A percentile compares a stretch with the other conserved stretches of the same genome.
Evolutionary conservation across 2,329 filamentous ascomycete species (phyloP).

Genomic region (Neofusicoccum ribis): DNA sequence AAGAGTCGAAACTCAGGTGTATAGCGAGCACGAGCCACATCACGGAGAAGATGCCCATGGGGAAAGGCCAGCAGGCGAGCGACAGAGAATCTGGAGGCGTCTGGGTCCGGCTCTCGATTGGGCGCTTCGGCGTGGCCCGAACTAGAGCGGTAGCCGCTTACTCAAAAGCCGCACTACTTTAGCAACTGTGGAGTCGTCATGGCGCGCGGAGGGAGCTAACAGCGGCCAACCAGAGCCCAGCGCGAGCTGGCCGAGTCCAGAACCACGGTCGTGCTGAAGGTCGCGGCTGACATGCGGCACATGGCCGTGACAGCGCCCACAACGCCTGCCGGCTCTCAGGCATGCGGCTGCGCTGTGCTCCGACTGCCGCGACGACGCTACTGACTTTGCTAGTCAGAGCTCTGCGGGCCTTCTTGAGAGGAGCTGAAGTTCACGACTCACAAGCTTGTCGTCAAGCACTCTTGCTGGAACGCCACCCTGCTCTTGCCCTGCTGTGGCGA

Average conservation of each 20-base stretch:
- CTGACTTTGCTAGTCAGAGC: not conserved
- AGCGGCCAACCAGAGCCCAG: slow-evolving; percentile 8
- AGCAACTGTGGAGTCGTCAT: slow-evolving; percentile 9
- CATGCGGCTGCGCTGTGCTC: not conserved
- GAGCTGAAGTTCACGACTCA: not conserved
- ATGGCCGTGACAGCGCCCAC: not conserved
- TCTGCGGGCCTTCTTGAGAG: not conserved
- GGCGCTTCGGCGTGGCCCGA: slow-evolving; percentile 1
- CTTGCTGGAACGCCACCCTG: not conserved
- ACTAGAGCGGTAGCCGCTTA: not conserved
- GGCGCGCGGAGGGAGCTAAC: not conserved
- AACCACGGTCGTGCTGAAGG: not conserved
- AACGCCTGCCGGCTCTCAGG: slow-evolving; percentile 2
- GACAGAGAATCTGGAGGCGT: not conserved
- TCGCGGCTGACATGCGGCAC: not conserved
- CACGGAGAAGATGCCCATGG: slow-evolving; percentile 7
- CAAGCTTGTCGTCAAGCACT: slow-evolving; percentile 5
- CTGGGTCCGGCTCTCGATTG: not conserved
- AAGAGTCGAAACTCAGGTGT: not conserved
- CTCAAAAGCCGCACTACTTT: slow-evolving; percentile 3
- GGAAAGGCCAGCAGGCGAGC: not conserved
- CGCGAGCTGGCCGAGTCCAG: slow-evolving; percentile 7
- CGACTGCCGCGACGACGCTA: not conserved
- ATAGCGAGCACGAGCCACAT: not conserved
- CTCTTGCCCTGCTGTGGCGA: not conserved